Evolutionary conservation across 1,284 basidiomycete genomes (phyloP), one percentile per base, ranked within the genome.

Genomic region (Cerrena zonata): DNA sequence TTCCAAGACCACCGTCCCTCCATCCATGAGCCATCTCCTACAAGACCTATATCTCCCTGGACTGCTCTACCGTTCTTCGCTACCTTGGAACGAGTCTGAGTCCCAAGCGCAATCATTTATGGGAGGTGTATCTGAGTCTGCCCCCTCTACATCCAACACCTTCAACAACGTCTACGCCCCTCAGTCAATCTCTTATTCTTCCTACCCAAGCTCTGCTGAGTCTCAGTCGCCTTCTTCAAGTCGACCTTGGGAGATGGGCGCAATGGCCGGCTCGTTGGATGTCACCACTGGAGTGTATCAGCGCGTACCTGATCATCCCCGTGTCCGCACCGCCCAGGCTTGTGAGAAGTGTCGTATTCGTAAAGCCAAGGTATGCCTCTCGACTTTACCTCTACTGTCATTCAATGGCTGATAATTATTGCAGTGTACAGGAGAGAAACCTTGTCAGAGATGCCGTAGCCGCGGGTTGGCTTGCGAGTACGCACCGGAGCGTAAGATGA

Each of bases 201-300:
- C 26, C 5, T n/a, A 26, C 26, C 23, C 19, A 18, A 4, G 18
- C 23, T 24, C 48, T 19, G n/a, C 26, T 34, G 36, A 53, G 40
- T 21, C 10, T 15, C 37, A 19, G 40, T 46, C 48, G 13, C 57
- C 41, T 46, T 47, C 47, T 18, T 50, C 50, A 19, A 5, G 51
- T 10, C 48, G 54, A 2, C 50, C 54, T 3, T 67, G 72, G 54
- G 65, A 73, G 1, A 69, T 82, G 24, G 74, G 76, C 0, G 65
- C 73, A 1, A 69, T 82, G 24, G 74, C 77, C 0, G 81, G 82
- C 26, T 79, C 79, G 0, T 69, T 84, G 19, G 79, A 84, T 58
- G 76, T 76, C 2, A 54, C 69, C 4, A 83, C 81, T 0, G 79
- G 79, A 13, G 74, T 81, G 38, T 83, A 81, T 59, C 80, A 81